Base-by-base conservation (phyloP, 2,329 filamentous ascomycete species). In the Hypoxylon sp. region DNA sequence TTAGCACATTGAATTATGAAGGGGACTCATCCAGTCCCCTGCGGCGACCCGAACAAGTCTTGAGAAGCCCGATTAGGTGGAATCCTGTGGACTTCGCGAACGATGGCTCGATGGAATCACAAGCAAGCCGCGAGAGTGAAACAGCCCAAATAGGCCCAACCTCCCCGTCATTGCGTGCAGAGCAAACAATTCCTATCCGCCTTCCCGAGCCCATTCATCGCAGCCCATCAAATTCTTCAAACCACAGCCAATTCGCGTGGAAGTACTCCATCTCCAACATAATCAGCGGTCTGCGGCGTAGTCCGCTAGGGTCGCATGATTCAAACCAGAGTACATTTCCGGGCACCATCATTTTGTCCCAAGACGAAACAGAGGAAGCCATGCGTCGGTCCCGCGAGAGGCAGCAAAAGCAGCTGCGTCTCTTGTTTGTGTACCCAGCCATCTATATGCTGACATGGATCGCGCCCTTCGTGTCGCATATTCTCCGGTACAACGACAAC, bases 341-440 rank as follows among this genome's bases (percentile, higher is more conserved):
- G 9, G 63, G 48, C 27, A 70, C 70, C 3, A 34, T 74, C 14
- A 62, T 66, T 51, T 66, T 75, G 0, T 47, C 72, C 0, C 61
- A 65, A 25, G 74, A 74, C 16, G 68, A 77, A 5, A 75, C 73
- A 0, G 74, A 76, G 1, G 74, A 74, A 2, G 72, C 77, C 50
- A 75, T 80, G 70, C 76, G 65, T 1, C 71, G 70, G 16, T 74
- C 84, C 7, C 84, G 88, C 11, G 80, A 84, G 14, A 86, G 85
- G 62, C 89, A 92, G 63, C 84, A 86, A 46, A 85, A 89, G 8
- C 91, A 94, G 73, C 83, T 94, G 1, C 86, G 90, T 30, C 85
- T 91, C 29, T 82, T 94, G 16, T 93, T 94, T 78, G 87, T 93
- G 50, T 95, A 95, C 75, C 92, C 92, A 0, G 75, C 90, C 16